Percentiles rank a stretch among this genome's conserved stretches.
Conservation (phyloP, 2,329 filamentous ascomycete genomes). For the Botrytis cinerea region DNA sequence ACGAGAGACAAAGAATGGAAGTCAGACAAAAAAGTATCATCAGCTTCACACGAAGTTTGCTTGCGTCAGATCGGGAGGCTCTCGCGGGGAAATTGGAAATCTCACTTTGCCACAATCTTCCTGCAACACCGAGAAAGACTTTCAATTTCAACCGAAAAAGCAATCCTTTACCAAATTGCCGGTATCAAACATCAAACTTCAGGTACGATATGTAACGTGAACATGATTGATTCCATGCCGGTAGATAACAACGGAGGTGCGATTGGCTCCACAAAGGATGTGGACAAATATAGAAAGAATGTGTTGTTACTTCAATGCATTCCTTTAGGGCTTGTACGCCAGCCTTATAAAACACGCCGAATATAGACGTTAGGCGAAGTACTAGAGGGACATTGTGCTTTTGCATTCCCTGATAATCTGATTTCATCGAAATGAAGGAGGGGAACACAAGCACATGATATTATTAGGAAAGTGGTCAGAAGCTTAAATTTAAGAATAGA, state of each 20-base stretch:
- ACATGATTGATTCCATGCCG: background rate
- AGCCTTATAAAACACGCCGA: background rate
- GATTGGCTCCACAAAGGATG: background rate
- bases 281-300: background rate
- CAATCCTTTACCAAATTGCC: background rate
- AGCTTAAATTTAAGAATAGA: conserved; percentile 11
- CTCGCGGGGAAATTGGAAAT: background rate
- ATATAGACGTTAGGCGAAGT: background rate
- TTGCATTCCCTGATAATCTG: background rate
- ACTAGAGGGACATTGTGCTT: background rate
- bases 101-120: background rate
- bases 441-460: background rate
- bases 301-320: background rate
- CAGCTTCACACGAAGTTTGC: background rate
- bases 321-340: background rate
- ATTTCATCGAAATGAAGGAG: background rate
- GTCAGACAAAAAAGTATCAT: background rate
- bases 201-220: background rate
- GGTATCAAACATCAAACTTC: background rate
- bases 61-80: background rate
- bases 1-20: background rate
- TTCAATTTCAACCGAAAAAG: too few species aligned
- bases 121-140: background rate
- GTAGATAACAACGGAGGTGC: background rate
- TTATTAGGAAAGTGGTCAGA: background rate